These are phyloP conservation scores for Penicillium waksmanii DNA, from an alignment of 495 filamentous ascomycete genomes.

Conservation along the genomic window DNA sequence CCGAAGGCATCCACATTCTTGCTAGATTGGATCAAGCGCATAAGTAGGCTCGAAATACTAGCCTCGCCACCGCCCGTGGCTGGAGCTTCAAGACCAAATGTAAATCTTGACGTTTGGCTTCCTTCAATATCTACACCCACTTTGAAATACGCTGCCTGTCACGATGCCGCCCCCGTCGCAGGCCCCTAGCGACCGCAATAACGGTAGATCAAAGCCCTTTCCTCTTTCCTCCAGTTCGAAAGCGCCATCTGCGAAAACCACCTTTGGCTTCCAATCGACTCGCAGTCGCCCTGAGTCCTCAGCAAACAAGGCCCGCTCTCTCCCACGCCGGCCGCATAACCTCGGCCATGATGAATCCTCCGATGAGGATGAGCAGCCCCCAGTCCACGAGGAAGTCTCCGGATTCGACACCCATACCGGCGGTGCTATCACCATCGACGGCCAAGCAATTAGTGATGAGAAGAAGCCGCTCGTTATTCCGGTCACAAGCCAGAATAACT, in stretches of 20 bases:
- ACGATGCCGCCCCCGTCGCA: constrained; percentile 29
- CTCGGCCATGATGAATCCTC: constrained; percentile 51
- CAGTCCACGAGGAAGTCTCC: constrained; percentile 55
- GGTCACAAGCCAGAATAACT: constrained; percentile 69
- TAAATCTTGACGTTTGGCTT: constrained; percentile 1
- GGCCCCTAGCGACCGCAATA: constrained; percentile 9
- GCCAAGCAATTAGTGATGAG: constrained; percentile 28
- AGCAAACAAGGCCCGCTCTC: constrained; percentile 26
- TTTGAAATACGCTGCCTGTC: background rate
- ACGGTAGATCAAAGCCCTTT: constrained; percentile 30
- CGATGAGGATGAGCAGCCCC: constrained; percentile 45
- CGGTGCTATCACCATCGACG: constrained; percentile 52
- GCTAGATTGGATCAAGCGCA: no score
- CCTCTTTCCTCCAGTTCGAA: constrained; percentile 34
- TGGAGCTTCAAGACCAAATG: constrained; percentile 20
- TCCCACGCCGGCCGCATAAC: constrained; percentile 41
- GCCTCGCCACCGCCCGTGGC: constrained; percentile 30
- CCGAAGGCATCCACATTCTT: no score
- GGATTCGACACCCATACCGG: constrained; percentile 64
- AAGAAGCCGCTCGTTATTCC: constrained; percentile 65
- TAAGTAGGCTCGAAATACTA: background rate
- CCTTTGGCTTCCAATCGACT: constrained; percentile 40
- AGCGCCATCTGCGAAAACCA: constrained; percentile 28
- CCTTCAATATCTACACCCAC: background rate
- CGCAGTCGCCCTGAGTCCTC: constrained; percentile 21